Conservation (phyloP, 2,329 filamentous ascomycete species). For the Fusarium sp. region DNA sequence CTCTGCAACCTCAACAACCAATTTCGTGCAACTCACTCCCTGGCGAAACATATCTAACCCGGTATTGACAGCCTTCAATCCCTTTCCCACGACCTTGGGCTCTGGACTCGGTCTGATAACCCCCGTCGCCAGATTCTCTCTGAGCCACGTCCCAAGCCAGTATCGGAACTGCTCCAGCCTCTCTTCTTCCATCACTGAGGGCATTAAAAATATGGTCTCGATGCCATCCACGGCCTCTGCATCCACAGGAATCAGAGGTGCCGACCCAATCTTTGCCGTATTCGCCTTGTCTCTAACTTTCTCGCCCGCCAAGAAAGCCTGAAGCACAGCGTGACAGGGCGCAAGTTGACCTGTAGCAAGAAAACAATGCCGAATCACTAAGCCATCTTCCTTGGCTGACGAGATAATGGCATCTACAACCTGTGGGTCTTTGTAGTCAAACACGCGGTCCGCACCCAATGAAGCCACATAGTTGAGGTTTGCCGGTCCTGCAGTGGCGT, state of each 20-base stretch:
- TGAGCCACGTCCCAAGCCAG: slow-evolving; percentile 58
- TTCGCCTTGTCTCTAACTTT: not conserved
- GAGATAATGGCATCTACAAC: slow-evolving; percentile 54
- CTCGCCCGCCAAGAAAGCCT: slow-evolving; percentile 47
- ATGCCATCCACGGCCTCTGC: slow-evolving; percentile 51
- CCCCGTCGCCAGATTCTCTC: slow-evolving; percentile 51
- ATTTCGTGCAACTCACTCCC: slow-evolving; percentile 62
- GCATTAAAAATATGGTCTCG: slow-evolving; percentile 57
- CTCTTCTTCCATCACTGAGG: slow-evolving; percentile 53
- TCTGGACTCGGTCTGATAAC: slow-evolving; percentile 58
- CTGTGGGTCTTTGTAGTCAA: slow-evolving; percentile 57
- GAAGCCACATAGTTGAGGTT: slow-evolving; percentile 55
- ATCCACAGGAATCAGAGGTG: slow-evolving; percentile 53
- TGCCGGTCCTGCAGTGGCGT: slow-evolving; percentile 56
- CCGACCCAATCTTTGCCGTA: slow-evolving; percentile 56
- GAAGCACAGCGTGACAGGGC: slow-evolving; percentile 56
- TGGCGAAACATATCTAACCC: slow-evolving; percentile 54
- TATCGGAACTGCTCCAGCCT: slow-evolving; percentile 57
- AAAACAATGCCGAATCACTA: slow-evolving; percentile 59
- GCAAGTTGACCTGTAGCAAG: slow-evolving; percentile 57
- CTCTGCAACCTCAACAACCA: slow-evolving; percentile 58
- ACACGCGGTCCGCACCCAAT: slow-evolving; percentile 57
- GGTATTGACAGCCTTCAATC: slow-evolving; percentile 55
- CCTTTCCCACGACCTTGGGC: slow-evolving; percentile 55
- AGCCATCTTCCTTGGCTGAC: slow-evolving; percentile 54